phyloP scores from a whole-genome alignment of 2,329 filamentous ascomycete genomes.

The Fusarium heterosporum region DNA sequence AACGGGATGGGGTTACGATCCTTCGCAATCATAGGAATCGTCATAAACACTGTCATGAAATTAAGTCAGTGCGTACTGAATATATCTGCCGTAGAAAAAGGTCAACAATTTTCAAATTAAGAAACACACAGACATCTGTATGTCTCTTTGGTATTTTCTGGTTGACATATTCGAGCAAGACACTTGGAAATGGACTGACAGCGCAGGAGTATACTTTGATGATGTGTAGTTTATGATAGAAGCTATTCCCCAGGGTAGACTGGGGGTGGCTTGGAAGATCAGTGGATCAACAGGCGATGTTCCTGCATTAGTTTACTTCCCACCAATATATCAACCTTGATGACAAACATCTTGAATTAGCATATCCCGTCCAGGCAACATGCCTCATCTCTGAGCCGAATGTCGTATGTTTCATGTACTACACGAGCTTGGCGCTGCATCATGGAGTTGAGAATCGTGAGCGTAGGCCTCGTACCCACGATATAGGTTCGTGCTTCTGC shows the following conservation, averaged over 20 bases:
- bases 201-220: neutral
- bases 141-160: neutral
- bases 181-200: neutral
- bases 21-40: slow-evolving; percentile 16
- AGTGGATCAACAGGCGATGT: neutral
- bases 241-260: neutral
- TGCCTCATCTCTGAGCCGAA: neutral
- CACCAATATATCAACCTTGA: neutral
- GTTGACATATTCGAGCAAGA: neutral
- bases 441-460: too few species aligned
- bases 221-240: neutral
- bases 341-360: neutral
- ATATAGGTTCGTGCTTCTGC: too few species aligned
- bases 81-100: neutral
- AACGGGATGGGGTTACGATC: slow-evolving; percentile 24
- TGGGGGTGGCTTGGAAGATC: slow-evolving; percentile 12
- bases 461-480: too few species aligned
- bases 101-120: too few species aligned
- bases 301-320: slow-evolving; percentile 1
- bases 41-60: neutral
- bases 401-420: neutral
- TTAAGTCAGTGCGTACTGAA: neutral
- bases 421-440: too few species aligned
- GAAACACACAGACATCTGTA: neutral
- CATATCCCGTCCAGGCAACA: neutral